Evolutionary conservation across 805 yeast genomes (phyloP).

Genomic region (Cyberlindnera misumaiensis): DNA sequence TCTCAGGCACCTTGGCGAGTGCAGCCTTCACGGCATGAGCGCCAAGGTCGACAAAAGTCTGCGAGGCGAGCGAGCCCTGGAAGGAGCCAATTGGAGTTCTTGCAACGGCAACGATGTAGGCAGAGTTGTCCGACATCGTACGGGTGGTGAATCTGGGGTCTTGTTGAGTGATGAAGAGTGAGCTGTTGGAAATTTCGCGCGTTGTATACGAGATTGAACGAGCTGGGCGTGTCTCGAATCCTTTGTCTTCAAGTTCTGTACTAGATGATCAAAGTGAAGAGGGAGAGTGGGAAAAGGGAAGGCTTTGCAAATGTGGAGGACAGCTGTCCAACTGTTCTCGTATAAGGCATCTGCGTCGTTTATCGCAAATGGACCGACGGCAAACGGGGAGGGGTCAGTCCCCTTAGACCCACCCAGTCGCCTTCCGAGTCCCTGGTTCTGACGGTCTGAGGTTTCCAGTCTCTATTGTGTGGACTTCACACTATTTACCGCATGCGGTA

Average conservation of each 20-base stretch:
- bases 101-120: constrained; percentile 84
- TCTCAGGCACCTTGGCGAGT: constrained; percentile 71
- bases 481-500: neutral
- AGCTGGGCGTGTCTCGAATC: too few relatives aligned
- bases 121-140: constrained; percentile 36
- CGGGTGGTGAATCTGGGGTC: neutral
- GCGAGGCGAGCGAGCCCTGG: constrained; percentile 74
- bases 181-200: neutral
- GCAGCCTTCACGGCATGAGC: constrained; percentile 90
- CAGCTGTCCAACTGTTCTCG: too few relatives aligned
- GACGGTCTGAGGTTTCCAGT: too few relatives aligned
- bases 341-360: too few relatives aligned
- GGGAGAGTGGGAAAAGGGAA: too few relatives aligned
- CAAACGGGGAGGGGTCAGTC: too few relatives aligned
- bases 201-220: neutral
- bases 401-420: too few relatives aligned
- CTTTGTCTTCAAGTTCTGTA: too few relatives aligned
- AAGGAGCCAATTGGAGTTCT: constrained; percentile 97
- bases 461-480: neutral
- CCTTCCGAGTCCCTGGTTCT: too few relatives aligned
- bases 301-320: too few relatives aligned
- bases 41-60: constrained; percentile 81
- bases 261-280: too few relatives aligned
- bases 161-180: neutral
- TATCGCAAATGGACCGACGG: too few relatives aligned